Evolutionary conservation across 352 stramenopile species (phyloP), one percentile per base, ranked within the genome.

Genomic region (Hyaloperonospora brassicae): DNA sequence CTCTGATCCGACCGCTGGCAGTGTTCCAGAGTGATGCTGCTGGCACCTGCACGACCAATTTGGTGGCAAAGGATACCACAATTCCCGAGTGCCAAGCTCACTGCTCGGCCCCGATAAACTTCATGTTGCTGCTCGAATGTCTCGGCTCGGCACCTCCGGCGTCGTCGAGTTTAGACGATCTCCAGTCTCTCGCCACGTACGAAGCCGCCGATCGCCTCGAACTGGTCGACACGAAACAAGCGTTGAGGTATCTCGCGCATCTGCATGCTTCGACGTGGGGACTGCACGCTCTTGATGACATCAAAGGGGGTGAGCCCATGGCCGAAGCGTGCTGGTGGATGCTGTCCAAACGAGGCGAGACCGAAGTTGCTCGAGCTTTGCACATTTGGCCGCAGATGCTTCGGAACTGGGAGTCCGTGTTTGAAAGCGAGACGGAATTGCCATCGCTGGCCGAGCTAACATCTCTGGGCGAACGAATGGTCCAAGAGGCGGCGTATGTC

Each of bases 101-200:
- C 2, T 62, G 50, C 17, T 57, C 73, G 36, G 47, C 60, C 13
- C 49, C 48, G 9, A 68, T 82, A 53, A 64, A 67, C 24, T 88
- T 81, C 42, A 39, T 88, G 46, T 41, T 86, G 24, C 50, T 88
- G 34, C 58, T 89, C 23, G 67, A 86, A 25, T 77, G 73, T 35
- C 42, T 85, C 3, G 55, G 60, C 2, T 27, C 51, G 1, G 34
- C 21, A 5, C 54, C 52, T 46, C 25, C 59, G 3, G 42, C 39
- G 5, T 23, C n/a, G 21, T 36, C 25, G 17, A 21, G 10, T 44
- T 7, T n/a, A 44, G 2, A 2, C 39, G 46, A 30, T 55, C 47
- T 8, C 3, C 3, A 31, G 27, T 62, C 61, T 11, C 30, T 59
- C 30, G 50, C 11, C 21, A 59, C 47, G 30, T 70, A 66, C 41